Evolutionary conservation across 2,329 filamentous ascomycete genomes (phyloP), one percentile per base, ranked within the genome.

Genomic region (Colletotrichum lindemuthianum): DNA sequence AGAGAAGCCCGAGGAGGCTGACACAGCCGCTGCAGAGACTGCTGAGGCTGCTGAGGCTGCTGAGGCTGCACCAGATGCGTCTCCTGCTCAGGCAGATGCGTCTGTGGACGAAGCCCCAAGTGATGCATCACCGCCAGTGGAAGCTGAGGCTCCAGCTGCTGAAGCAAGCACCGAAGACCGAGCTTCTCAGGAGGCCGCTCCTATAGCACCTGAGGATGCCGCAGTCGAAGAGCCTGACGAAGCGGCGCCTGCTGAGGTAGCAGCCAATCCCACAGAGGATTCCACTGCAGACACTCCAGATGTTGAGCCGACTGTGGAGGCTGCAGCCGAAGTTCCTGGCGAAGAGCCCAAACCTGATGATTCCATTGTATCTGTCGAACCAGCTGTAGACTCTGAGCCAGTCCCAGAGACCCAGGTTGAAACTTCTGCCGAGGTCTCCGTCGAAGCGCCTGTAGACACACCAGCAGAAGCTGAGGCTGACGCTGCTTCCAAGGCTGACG

Each of bases 141-240:
- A 57, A n/a, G 34, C 34, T 8, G 47, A 48, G 7, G 40, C 24
- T 6, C n/a, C 56, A 7, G 45, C 47, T 36, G 9, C 54, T 9
- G 44, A 39, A 13, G 44, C 36, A 6, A 15, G 33, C n/a, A 4
- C 32, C 36, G 44, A 58, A 15, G 48, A 52, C 45, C 10, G 39
- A 13, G 24, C 39, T 10, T 33, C 57, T 8, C 12, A 43, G 4
- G 43, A 36, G n/a, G 33, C 44, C 5, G 40, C 24, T 11, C 12
- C 56, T 15, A n/a, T 41, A 8, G 5, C 48, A 40, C 15, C 43
- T 2, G 33, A 12, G n/a, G 50, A 49, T 9, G 7, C 49, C 12
- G 16, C 47, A 2, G 55, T 55, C 15, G 67, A 68, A 24, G 16
- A 41, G 4, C n/a, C 66, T 7, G 54, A 66, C 33, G 65, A 67